Evolutionary conservation across 2,329 filamentous ascomycete genomes (phyloP).

Genomic region (Chaetomium sp.): DNA sequence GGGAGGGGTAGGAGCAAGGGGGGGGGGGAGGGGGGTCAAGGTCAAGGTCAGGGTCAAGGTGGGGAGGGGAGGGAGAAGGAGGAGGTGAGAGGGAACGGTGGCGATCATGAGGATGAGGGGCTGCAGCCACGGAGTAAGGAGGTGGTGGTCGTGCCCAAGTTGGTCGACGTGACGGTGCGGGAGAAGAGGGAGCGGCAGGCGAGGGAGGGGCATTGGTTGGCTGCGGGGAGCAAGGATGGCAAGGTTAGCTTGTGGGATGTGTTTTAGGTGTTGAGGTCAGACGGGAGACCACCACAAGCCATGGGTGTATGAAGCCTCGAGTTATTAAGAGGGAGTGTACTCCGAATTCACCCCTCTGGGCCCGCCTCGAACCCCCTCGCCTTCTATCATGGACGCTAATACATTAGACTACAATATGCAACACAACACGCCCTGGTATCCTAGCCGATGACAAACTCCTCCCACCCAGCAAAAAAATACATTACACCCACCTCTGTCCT

Average conservation of each 20-base stretch:
- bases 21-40: too few relatives aligned
- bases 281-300: neutral
- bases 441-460: neutral
- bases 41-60: too few relatives aligned
- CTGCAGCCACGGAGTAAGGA: neutral
- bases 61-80: neutral
- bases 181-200: constrained; percentile 65
- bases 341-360: neutral
- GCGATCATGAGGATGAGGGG: constrained; percentile 16
- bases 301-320: neutral
- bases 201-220: constrained; percentile 81
- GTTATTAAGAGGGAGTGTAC: neutral
- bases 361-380: neutral
- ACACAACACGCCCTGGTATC: constrained; percentile 1
- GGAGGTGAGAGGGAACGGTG: neutral
- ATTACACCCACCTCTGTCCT: neutral
- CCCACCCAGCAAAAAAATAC: neutral
- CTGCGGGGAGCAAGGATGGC: constrained; percentile 88
- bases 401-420: neutral
- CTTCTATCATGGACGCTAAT: neutral
- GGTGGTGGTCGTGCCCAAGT: constrained; percentile 37
- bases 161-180: constrained; percentile 55
- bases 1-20: neutral
- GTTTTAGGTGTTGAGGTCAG: constrained; percentile 55
- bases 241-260: constrained; percentile 96